Evolutionary conservation across 345 rosid genomes (phyloP).

Genomic region (Citrus trifoliata): DNA sequence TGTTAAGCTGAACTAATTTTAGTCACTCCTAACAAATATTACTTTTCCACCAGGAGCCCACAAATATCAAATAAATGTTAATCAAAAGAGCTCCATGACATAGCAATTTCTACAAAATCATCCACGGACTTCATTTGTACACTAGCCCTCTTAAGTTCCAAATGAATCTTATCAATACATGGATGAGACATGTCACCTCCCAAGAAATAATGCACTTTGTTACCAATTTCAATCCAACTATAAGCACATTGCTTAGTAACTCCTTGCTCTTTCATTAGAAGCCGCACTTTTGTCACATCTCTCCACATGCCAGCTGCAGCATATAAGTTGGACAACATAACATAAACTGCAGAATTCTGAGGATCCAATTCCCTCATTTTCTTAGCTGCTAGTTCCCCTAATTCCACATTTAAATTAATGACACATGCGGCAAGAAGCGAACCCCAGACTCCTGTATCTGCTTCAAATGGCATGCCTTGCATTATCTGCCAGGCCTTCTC

Average conservation of each 20-base stretch:
- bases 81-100: conserved; percentile 11
- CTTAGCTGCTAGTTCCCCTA: conserved; percentile 30
- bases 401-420: conserved; percentile 22
- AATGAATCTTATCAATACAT: conserved; percentile 14
- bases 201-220: conserved; percentile 22
- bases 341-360: conserved; percentile 19
- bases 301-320: conserved; percentile 36
- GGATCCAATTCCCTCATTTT: conserved; percentile 25
- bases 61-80: conserved; percentile 3
- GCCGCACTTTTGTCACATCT: conserved; percentile 24
- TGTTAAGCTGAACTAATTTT: background rate
- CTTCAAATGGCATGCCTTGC: conserved; percentile 23
- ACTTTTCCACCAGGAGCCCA: background rate
- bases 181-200: conserved; percentile 29
- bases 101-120: conserved; percentile 14
- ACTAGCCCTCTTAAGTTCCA: conserved; percentile 17
- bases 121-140: conserved; percentile 18
- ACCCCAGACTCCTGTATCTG: conserved; percentile 22
- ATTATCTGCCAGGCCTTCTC: conserved; percentile 27
- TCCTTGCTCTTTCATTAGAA: conserved; percentile 26
- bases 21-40: background rate
- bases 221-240: conserved; percentile 36
- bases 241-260: conserved; percentile 27
- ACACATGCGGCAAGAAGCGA: conserved; percentile 31
- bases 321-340: conserved; percentile 32